Base-by-base conservation (phyloP, 1,284 basidiomycete species). In the Flammula alnicola region DNA sequence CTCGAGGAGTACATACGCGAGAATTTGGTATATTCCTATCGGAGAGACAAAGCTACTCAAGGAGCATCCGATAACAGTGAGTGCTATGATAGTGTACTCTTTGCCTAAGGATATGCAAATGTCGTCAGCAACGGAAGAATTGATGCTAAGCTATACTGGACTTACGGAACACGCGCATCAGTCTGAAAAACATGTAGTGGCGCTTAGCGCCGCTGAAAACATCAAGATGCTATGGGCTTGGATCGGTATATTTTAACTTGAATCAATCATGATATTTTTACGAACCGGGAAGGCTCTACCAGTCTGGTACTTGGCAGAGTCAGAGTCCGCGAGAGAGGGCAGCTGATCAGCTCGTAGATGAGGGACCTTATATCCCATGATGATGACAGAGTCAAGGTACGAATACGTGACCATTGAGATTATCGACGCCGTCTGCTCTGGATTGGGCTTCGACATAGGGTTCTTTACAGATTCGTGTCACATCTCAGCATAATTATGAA, bases 391-490 rank as follows among this genome's bases (percentile, higher is more conserved):
- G 47, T 84, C 75, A 59, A 88, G 67, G 69, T 80, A 88, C 16
- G 72, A 71, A 64, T 78, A 89, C 33, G 78, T 72, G n/a, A 77
- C 36, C 53, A 83, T 69, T 2, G 78, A 82, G 12, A 84, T 54
- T 32, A 79, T 67, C 0, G 83, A 80, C 0, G 83, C 77, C 0
- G 81, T 85, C 61, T 88, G 84, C 58, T 88, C 84, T 1, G 82
- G 80, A 63, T 80, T 83, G 3, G 76, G 73, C 11, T 67, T 60
- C 3, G 67, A 59, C 51, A 64, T 60, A 4, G 74, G 74, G 39
- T 75, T 64, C 76, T 78, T 14, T n/a, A 10, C 8, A 20, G 35
- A n/a, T n/a, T n/a, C 9, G 25, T n/a, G 9, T 8, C 9, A 2
- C 9, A 25, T 38, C 20, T 38, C 17, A 30, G 12, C 27, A 3